Evolutionary conservation across 352 stramenopile species (phyloP), one percentile per base, ranked within the genome.

Genomic region (Phytophthora macrochlamydospora): DNA sequence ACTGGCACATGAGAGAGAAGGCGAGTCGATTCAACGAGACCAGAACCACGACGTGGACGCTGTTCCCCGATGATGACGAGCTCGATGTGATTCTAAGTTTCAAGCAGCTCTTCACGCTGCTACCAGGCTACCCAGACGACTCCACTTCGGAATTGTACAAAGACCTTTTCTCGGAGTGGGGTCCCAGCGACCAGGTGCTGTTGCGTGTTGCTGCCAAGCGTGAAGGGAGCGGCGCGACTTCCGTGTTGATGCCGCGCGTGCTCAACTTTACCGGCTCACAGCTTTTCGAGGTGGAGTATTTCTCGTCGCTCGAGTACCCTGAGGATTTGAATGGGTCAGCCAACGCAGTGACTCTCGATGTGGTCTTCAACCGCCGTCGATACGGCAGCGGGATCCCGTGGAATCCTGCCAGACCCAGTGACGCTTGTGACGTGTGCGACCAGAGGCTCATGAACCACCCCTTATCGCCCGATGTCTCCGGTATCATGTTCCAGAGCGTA

Each of bases 1-100:
- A 33, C n/a, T 60, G 62, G 56, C 45, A 37, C 24, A 51, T 71
- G 13, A 33, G 67, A 45, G 57, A 71, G 0, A 66, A 62, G 56
- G 57, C 51, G 12, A 50, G 40, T 18, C 51, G 51, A 24, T 71
- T 71, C 45, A 75, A 78, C 40, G 71, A 86, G 33, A 67, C 65
- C 9, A 56, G 69, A 5, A 63, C 38, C 42, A 84, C 76, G 8
- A 77, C 63, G 2, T 88, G 76, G 79, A 76, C 71, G 28, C 51
- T 88, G 18, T 76, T 73, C 8, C 61, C 73, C 4, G 64, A 67
- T 30, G 62, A 53, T 12, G 59, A 75, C 44, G 66, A 81, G 45
- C 66, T 88, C 55, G 76, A 88, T 52, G 50, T 81, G 7, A 69
- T 79, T 4, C 51, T 86, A 48, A 88, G 79, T 59, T 81, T 88